phyloP scores from a whole-genome alignment of 176 grass and related monocot genomes.

The Elymus sibiricus region DNA sequence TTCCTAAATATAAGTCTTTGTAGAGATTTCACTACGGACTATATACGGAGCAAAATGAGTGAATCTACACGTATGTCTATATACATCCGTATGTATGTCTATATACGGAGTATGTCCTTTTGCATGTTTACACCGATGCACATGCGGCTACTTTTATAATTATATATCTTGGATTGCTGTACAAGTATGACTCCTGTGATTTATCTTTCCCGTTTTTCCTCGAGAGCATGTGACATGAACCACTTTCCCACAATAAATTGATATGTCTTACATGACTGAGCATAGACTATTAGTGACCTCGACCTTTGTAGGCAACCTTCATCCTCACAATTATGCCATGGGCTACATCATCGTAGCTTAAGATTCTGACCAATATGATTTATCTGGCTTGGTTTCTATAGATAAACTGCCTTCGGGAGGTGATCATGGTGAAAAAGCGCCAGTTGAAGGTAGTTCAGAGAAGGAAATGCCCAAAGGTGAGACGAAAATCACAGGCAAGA shows the following conservation, averaged over 20 bases:
- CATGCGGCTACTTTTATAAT: not conserved
- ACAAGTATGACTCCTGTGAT: not conserved
- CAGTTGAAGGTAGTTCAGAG: conserved; percentile 6
- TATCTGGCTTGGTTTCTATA: conserved; percentile 12
- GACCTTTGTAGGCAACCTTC: not conserved
- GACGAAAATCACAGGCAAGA: conserved; percentile 39
- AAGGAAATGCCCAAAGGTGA: conserved; percentile 31
- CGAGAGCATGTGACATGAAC: not conserved
- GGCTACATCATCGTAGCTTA: conserved; percentile 2
- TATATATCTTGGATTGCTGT: not conserved
- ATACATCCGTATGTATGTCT: no score
- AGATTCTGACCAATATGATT: not conserved
- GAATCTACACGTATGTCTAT: no score
- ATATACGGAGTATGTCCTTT: no score
- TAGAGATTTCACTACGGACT: no score
- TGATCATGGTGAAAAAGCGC: conserved; percentile 29
- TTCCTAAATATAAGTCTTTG: no score
- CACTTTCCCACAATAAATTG: not conserved
- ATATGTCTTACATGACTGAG: not conserved
- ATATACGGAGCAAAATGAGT: no score
- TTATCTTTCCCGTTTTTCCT: not conserved
- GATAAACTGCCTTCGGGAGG: conserved; percentile 39
- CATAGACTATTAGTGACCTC: not conserved
- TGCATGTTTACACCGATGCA: not conserved
- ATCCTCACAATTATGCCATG: not conserved